phyloP scores from a whole-genome alignment of 2,329 filamentous ascomycete species.

The Geoglossum cookeanum region DNA sequence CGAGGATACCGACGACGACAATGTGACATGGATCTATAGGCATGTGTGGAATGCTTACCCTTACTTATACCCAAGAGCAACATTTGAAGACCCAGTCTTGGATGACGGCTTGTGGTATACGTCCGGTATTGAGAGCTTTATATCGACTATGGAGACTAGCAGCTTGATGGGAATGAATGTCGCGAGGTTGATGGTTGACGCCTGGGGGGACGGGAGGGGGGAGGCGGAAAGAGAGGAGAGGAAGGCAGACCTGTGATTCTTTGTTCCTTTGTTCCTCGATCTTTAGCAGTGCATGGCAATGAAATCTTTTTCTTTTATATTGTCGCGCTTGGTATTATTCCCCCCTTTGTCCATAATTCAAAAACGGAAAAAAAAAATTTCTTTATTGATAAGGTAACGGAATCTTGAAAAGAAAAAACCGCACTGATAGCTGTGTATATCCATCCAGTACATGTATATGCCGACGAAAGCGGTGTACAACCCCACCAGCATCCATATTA shows the following conservation, averaged over 20 bases:
- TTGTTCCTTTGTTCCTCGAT: not conserved
- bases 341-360: no score
- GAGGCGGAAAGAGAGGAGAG: not conserved
- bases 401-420: no score
- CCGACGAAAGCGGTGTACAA: no score
- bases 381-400: no score
- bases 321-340: no score
- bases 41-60: constrained; percentile 76
- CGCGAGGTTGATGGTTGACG: constrained; percentile 49
- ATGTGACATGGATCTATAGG: constrained; percentile 55
- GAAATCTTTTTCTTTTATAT: not conserved
- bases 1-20: not conserved
- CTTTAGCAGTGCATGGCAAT: no score
- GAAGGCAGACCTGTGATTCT: not conserved
- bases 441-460: no score
- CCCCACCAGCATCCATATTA: no score
- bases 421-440: no score
- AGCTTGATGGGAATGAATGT: constrained; percentile 81
- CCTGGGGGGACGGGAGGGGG: constrained; percentile 24
- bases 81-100: constrained; percentile 57
- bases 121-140: constrained; percentile 69
- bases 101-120: constrained; percentile 36
- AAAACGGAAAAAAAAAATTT: no score
- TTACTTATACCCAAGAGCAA: constrained; percentile 61
- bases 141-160: constrained; percentile 95